Percentiles rank a stretch among this genome's conserved stretches.
These are phyloP conservation scores for Lasiodiplodia gonubiensis DNA, from an alignment of 2,329 filamentous ascomycete species.

Conservation along the genomic window DNA sequence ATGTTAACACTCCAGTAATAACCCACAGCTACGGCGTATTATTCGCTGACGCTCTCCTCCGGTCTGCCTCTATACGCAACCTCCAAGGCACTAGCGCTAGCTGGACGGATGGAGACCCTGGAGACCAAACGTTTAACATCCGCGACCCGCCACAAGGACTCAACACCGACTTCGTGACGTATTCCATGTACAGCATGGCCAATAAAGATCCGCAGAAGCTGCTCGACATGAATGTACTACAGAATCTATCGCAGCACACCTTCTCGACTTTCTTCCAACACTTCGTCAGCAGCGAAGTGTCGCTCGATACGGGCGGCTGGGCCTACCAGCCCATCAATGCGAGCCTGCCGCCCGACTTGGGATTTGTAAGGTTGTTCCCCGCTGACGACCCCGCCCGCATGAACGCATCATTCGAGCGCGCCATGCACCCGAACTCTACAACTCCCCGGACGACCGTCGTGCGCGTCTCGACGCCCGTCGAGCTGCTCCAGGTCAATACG, in stretches of 20 bases:
- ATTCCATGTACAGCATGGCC: conserved; percentile 38
- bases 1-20: too few relatives aligned
- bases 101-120: background rate
- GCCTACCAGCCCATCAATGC: conserved; percentile 38
- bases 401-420: conserved; percentile 30
- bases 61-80: background rate
- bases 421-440: conserved; percentile 34
- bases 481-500: too few relatives aligned
- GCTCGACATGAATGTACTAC: conserved; percentile 22
- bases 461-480: too few relatives aligned
- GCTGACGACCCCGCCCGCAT: too few relatives aligned
- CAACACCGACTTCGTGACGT: conserved; percentile 42
- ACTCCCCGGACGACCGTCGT: too few relatives aligned
- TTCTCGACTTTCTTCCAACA: conserved; percentile 38
- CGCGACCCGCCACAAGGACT: conserved; percentile 35
- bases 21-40: background rate
- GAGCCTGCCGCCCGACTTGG: conserved; percentile 27
- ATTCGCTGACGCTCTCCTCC: background rate
- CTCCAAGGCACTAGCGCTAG: background rate
- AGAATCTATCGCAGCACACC: conserved; percentile 33
- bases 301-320: conserved; percentile 33
- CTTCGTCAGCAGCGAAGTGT: conserved; percentile 33
- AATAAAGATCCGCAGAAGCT: conserved; percentile 35
- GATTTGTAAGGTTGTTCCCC: too few relatives aligned
- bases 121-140: conserved; percentile 37